Conservation (phyloP, 176 grass and related monocot species). For the Tillandsia fasciculata region DNA sequence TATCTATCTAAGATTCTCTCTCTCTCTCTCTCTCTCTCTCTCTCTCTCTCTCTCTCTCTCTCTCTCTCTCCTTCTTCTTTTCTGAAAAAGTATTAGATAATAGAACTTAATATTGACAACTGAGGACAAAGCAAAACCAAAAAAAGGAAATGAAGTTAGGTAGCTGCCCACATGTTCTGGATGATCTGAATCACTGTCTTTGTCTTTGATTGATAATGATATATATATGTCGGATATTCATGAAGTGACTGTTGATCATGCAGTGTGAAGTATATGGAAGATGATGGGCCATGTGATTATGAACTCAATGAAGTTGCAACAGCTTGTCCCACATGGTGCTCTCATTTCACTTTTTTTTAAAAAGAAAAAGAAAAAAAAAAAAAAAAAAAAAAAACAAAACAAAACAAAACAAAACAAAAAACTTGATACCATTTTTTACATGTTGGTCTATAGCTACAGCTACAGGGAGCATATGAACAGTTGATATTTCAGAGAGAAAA, state of each 20-base stretch:
- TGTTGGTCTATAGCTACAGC: not conserved
- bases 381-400: too few relatives aligned
- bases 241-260: constrained; percentile 6
- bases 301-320: not conserved
- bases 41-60: too few relatives aligned
- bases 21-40: too few relatives aligned
- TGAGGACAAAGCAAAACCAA: not conserved
- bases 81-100: not conserved
- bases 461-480: too few relatives aligned
- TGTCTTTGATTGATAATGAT: not conserved
- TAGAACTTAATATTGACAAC: not conserved
- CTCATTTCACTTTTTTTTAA: not conserved
- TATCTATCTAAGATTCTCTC: too few relatives aligned
- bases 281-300: not conserved
- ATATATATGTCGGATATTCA: not conserved
- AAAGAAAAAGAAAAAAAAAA: too few relatives aligned
- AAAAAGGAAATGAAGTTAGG: not conserved
- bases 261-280: not conserved
- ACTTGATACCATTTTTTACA: not conserved
- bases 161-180: not conserved
- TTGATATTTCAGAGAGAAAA: too few relatives aligned
- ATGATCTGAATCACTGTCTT: not conserved
- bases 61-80: not conserved
- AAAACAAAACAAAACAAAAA: too few relatives aligned
- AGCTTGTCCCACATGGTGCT: too few relatives aligned